These are phyloP conservation scores for Pisolithus orientalis DNA, from an alignment of 768 basidiomycete genomes.

Conservation along the genomic window DNA sequence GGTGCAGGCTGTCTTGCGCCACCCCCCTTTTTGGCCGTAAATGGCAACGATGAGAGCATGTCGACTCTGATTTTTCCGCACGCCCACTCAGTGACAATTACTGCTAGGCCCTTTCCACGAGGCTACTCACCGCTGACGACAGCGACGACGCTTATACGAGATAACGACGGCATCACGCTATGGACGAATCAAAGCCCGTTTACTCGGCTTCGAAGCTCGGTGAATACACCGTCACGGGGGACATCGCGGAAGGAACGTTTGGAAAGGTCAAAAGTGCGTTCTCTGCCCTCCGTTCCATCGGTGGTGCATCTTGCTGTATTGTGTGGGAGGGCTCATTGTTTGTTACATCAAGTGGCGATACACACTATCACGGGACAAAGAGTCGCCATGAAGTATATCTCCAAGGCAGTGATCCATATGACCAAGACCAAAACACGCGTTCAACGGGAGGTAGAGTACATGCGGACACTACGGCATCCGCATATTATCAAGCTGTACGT, in stretches of 20 bases:
- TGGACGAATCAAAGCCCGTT: slow-evolving; percentile 20
- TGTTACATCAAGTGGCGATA: slow-evolving; percentile 62
- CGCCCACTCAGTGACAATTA: not conserved
- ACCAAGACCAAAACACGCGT: slow-evolving; percentile 91
- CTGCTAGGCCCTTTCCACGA: not conserved
- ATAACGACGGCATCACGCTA: slow-evolving; percentile 16
- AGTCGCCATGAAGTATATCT: slow-evolving; percentile 97
- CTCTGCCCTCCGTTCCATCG: not conserved
- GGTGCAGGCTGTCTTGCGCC: slow-evolving; percentile 5
- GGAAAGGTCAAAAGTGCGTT: slow-evolving; percentile 97
- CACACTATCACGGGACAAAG: slow-evolving; percentile 93
- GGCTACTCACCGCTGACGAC: slow-evolving; percentile 2
- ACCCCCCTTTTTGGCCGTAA: slow-evolving; percentile 11
- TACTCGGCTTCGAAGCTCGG: slow-evolving; percentile 74
- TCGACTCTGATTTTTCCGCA: slow-evolving; percentile 19
- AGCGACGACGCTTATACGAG: slow-evolving; percentile 5
- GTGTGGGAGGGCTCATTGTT: slow-evolving; percentile 8
- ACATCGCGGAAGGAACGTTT: slow-evolving; percentile 95
- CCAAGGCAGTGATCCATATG: slow-evolving; percentile 86
- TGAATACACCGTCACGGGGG: slow-evolving; percentile 81
- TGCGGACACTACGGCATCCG: slow-evolving; percentile 88
- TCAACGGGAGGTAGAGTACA: slow-evolving; percentile 93
- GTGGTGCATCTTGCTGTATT: slow-evolving; percentile 7
- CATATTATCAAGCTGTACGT: slow-evolving; percentile 96
- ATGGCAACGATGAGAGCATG: slow-evolving; percentile 3